Conservation (phyloP, 306 rosid species). For the Prunus mume region DNA sequence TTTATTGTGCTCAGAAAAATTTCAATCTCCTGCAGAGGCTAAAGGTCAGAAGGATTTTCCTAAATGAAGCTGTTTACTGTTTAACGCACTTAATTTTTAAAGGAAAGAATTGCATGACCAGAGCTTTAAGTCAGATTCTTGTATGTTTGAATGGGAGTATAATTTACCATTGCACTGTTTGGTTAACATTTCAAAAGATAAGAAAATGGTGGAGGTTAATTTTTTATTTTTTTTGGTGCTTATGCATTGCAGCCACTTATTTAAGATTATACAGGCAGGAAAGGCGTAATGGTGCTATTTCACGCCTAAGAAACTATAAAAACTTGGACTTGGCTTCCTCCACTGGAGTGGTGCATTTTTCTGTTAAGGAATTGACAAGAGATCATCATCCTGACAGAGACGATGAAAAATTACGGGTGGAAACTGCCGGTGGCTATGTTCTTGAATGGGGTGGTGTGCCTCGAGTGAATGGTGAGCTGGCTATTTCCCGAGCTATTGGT, state of each 20-base stretch:
- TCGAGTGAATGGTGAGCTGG: constrained; percentile 90
- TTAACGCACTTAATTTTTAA: neutral
- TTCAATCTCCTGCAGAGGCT: constrained; percentile 75
- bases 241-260: constrained; percentile 59
- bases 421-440: constrained; percentile 94
- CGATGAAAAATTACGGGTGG: constrained; percentile 85
- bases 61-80: neutral
- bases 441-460: constrained; percentile 80
- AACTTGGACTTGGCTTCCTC: constrained; percentile 53
- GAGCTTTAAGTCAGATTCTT: neutral
- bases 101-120: neutral
- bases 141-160: constrained; percentile 7
- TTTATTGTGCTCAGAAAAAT: constrained; percentile 79
- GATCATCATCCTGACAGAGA: constrained; percentile 96
- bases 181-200: constrained; percentile 17
- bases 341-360: constrained; percentile 55
- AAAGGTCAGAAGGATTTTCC: constrained; percentile 58
- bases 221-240: constrained; percentile 28
- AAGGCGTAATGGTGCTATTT: constrained; percentile 53
- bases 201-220: constrained; percentile 23
- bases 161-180: constrained; percentile 6
- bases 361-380: constrained; percentile 82
- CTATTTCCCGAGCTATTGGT: constrained; percentile 86
- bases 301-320: constrained; percentile 48
- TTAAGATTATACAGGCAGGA: constrained; percentile 68